phyloP scores from a whole-genome alignment of 2,329 filamentous ascomycete genomes.

The Pleochaeta shiraiana region DNA sequence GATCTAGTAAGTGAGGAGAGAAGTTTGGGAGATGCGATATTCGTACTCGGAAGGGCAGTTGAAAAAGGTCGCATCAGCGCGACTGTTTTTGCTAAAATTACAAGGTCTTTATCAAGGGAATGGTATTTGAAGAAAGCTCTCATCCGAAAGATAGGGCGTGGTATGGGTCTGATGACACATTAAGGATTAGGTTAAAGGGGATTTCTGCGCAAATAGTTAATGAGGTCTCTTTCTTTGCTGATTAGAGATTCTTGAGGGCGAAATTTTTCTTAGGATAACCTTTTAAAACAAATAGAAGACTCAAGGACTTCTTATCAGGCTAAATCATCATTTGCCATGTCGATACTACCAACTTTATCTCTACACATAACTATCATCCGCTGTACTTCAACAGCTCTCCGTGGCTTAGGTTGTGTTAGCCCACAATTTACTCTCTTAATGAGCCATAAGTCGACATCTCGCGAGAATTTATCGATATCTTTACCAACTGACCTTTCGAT shows the following conservation, averaged over 20 bases:
- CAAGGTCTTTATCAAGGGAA: slow-evolving; percentile 50
- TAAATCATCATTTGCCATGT: neutral
- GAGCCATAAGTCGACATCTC: slow-evolving; percentile 10
- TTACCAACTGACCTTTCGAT: neutral
- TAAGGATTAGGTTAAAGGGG: no score
- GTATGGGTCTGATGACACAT: slow-evolving; percentile 39
- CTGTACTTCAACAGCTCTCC: slow-evolving; percentile 15
- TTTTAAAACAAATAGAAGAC: no score
- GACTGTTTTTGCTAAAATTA: slow-evolving; percentile 59
- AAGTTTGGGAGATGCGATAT: slow-evolving; percentile 69
- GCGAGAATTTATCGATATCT: neutral
- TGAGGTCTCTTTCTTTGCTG: neutral
- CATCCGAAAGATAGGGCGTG: slow-evolving; percentile 51
- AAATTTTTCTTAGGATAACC: no score
- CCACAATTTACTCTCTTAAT: slow-evolving; percentile 16
- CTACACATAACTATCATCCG: slow-evolving; percentile 16
- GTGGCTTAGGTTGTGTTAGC: slow-evolving; percentile 14
- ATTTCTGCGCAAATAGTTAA: no score
- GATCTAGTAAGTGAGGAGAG: slow-evolving; percentile 72
- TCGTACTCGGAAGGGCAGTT: slow-evolving; percentile 53
- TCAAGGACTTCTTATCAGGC: neutral
- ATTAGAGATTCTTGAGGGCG: no score
- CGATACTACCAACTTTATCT: slow-evolving; percentile 9
- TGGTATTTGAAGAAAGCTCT: slow-evolving; percentile 71
- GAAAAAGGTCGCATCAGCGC: slow-evolving; percentile 49